These are phyloP conservation scores for Microcos paniculata DNA, from an alignment of 345 rosid genomes.

Conservation along the genomic window DNA sequence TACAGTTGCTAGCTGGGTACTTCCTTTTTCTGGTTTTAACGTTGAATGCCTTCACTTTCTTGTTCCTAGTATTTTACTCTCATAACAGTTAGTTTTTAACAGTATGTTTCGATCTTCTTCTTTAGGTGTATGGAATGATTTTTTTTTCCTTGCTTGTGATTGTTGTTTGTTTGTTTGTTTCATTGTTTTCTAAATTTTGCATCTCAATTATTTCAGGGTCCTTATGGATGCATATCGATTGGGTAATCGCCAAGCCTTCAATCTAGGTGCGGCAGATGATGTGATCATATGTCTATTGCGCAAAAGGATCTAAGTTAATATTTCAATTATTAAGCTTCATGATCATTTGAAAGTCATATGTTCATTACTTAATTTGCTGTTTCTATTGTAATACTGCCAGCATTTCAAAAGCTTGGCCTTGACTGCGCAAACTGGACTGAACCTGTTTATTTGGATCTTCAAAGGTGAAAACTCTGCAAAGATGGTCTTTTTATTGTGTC, in stretches of 20 bases:
- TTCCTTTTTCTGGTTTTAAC: background rate
- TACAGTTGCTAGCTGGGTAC: background rate
- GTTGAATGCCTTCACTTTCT: background rate
- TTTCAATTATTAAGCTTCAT: slow-evolving; percentile 1
- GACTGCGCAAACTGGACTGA: slow-evolving; percentile 96
- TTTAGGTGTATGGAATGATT: background rate
- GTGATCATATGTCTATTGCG: slow-evolving; percentile 15
- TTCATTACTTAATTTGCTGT: slow-evolving; percentile 11
- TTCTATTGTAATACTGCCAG: slow-evolving; percentile 32
- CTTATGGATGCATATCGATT: slow-evolving; percentile 78
- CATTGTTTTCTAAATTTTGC: background rate
- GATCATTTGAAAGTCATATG: slow-evolving; percentile 8
- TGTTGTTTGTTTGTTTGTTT: background rate
- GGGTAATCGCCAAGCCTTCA: slow-evolving; percentile 84
- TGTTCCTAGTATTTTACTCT: background rate
- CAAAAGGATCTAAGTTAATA: slow-evolving; percentile 16
- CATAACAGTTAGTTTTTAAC: background rate
- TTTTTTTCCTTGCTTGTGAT: too few species aligned
- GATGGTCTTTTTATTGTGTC: background rate
- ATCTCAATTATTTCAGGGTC: slow-evolving; percentile 45
- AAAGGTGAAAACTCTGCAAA: slow-evolving; percentile 42
- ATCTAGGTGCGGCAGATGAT: slow-evolving; percentile 51
- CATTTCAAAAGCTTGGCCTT: slow-evolving; percentile 91
- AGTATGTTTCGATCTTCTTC: background rate
- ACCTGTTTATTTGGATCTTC: slow-evolving; percentile 76